These are phyloP conservation scores for Lumnitzera racemosa DNA, from an alignment of 345 rosid genomes.

Conservation along the genomic window DNA sequence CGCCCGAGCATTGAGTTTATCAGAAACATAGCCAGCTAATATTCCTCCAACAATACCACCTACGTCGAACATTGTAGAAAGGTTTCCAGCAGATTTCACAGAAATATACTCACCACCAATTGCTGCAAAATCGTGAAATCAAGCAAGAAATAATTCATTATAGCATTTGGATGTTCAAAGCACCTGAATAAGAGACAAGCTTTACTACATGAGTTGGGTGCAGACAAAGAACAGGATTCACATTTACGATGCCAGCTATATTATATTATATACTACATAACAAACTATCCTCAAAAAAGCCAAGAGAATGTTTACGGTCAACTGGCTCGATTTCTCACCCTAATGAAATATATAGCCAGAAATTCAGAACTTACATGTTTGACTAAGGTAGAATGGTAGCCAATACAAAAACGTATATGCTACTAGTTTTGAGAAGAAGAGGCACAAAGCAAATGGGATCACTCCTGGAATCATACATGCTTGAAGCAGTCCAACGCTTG, in stretches of 20 bases:
- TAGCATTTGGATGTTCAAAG: not conserved
- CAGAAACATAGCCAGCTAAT: slow-evolving; percentile 49
- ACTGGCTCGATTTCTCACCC: too few relatives aligned
- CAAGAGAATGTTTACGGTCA: too few relatives aligned
- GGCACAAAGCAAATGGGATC: slow-evolving; percentile 78
- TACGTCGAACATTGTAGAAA: slow-evolving; percentile 83
- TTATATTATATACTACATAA: too few relatives aligned
- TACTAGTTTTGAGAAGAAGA: slow-evolving; percentile 86
- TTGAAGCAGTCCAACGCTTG: slow-evolving; percentile 71
- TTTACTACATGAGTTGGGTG: too few relatives aligned
- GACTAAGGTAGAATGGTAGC: slow-evolving; percentile 90
- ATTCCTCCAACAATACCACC: slow-evolving; percentile 87
- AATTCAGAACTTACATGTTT: slow-evolving; percentile 47
- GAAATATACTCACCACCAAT: slow-evolving; percentile 83
- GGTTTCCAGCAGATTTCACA: slow-evolving; percentile 91
- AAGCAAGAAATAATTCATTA: slow-evolving; percentile 6
- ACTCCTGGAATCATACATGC: slow-evolving; percentile 94
- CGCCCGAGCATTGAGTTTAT: slow-evolving; percentile 77
- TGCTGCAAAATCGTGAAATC: slow-evolving; percentile 36
- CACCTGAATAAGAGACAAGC: not conserved
- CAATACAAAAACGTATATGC: slow-evolving; percentile 90
- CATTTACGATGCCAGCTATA: too few relatives aligned
- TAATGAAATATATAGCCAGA: not conserved
- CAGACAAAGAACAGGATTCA: too few relatives aligned
- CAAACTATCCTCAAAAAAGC: too few relatives aligned